Evolutionary conservation across 2,329 filamentous ascomycete species (phyloP), one percentile per base, ranked within the genome.

Genomic region (Colletotrichum lindemuthianum): DNA sequence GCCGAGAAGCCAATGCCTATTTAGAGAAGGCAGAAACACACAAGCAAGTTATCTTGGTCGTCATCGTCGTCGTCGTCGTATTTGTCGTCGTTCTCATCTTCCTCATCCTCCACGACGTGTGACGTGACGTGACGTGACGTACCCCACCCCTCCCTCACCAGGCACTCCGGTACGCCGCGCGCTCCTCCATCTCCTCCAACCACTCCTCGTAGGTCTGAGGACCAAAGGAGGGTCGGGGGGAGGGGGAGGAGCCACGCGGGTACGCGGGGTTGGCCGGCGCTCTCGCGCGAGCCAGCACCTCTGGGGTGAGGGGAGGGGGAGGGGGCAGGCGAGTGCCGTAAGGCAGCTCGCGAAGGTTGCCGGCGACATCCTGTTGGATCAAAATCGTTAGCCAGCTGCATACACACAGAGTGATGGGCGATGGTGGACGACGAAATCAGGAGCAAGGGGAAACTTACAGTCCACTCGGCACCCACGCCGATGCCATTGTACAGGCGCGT

Each of bases 321-420:
- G 61, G 16, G 0, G 61, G 61, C 6, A 65, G 50, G 7, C 44
- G 49, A 2, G 61, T 60, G 12, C 61, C 61, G 10, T 32, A 16
- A 15, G 61, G 61, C 11, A 65, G 16, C n/a, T 51, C 15, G 12
- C 45, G 57, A n/a, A 65, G 61, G n/a, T 57, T 57, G n/a, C 61
- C 61, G 8, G 61, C 61, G n/a, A 57, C 57, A 13, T 65, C 61
- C 61, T 64, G 34, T 47, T 8, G 8, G 2, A 15, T 2, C 43
- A 45, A 45, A 9, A 45, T 44, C 37, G 13, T 40, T 40, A 13
- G 13, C 9, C 37, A 13, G 5, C 13, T 11, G 6, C 11, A 47
- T 6, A 47, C 9, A 2, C 9, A 15, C 5, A 13, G 6, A 8
- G 2, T 6, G 24, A 44, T 4, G 6, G 39, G 11, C 5, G 8